phyloP scores from a whole-genome alignment of 495 filamentous ascomycete species.

The Parmelia sp. region DNA sequence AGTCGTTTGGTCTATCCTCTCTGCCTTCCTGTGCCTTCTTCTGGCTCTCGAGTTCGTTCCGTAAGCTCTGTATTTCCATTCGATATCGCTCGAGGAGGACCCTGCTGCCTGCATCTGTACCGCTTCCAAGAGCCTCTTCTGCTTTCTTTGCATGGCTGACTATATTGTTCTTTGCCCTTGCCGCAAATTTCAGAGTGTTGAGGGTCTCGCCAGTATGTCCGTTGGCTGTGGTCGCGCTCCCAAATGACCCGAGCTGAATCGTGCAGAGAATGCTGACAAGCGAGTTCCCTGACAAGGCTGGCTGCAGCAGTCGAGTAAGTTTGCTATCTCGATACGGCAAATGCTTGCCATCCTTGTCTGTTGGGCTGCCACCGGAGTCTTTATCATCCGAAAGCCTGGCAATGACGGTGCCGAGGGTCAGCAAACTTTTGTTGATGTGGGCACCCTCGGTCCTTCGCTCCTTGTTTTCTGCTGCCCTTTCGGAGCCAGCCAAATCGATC shows the following conservation, averaged over 20 bases:
- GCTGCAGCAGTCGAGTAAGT: conserved; percentile 85
- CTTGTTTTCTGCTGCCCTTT: conserved; percentile 90
- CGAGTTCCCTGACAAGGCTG: conserved; percentile 86
- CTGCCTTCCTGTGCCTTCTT: conserved; percentile 57
- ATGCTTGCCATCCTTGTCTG: conserved; percentile 80
- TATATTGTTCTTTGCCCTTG: conserved; percentile 94
- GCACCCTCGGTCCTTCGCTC: conserved; percentile 91
- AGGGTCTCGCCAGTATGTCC: conserved; percentile 80
- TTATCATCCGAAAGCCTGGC: conserved; percentile 77
- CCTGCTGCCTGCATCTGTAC: conserved; percentile 55
- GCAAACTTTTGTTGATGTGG: conserved; percentile 95
- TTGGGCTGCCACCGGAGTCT: conserved; percentile 68
- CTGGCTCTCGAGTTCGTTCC: conserved; percentile 74
- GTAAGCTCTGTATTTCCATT: conserved; percentile 83
- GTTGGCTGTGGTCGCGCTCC: conserved; percentile 52
- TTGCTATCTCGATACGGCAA: conserved; percentile 96
- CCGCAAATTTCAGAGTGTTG: conserved; percentile 95
- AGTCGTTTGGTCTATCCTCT: conserved; percentile 48
- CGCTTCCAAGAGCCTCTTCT: conserved; percentile 75
- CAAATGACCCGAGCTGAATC: conserved; percentile 68
- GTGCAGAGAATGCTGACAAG: conserved; percentile 97
- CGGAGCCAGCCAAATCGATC: conserved; percentile 94
- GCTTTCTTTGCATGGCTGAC: conserved; percentile 94
- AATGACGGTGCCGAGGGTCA: conserved; percentile 94
- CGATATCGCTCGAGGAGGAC: conserved; percentile 90